phyloP scores from a whole-genome alignment of 2,329 filamentous ascomycete genomes.

The Plectosphaerella sp. region DNA sequence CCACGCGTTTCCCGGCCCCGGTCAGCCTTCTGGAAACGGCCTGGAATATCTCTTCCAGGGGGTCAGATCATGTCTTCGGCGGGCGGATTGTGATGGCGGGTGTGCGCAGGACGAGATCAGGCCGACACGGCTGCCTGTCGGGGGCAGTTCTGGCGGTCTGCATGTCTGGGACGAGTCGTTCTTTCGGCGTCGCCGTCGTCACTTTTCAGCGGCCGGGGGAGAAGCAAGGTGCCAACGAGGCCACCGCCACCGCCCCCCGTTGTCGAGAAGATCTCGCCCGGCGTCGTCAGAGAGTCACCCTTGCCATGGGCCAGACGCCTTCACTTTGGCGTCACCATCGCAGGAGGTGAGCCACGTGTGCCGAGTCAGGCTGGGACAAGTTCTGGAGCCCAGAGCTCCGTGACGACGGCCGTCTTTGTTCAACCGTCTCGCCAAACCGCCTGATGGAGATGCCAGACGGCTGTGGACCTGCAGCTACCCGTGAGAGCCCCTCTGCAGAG shows the following conservation, averaged over 20 bases:
- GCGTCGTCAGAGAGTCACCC: too few species aligned
- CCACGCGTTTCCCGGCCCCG: not conserved
- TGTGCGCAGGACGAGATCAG: too few species aligned
- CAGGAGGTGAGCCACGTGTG: slow-evolving; percentile 42
- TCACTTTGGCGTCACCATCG: slow-evolving; percentile 13
- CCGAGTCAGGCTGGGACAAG: slow-evolving; percentile 45
- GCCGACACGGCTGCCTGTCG: too few species aligned
- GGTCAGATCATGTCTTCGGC: too few species aligned
- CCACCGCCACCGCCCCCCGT: not conserved
- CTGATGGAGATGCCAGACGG: slow-evolving; percentile 22
- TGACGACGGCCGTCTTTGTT: slow-evolving; percentile 40
- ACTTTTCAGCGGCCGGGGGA: not conserved
- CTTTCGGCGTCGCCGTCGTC: not conserved
- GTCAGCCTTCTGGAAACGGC: not conserved
- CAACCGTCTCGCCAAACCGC: slow-evolving; percentile 21
- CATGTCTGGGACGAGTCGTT: not conserved
- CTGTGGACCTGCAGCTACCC: slow-evolving; percentile 43
- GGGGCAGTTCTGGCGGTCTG: too few species aligned
- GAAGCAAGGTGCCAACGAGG: not conserved
- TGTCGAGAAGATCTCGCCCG: not conserved
- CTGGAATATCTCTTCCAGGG: too few species aligned
- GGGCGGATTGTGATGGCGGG: too few species aligned
- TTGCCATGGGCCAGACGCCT: not conserved
- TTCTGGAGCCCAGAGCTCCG: slow-evolving; percentile 27
- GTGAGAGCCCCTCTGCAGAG: slow-evolving; percentile 15